A percentile compares a stretch with the other conserved stretches of the same genome.
These are phyloP conservation scores for Dothideomycetidae sp. DNA, from an alignment of 2,329 filamentous ascomycete genomes.

Conservation along the genomic window DNA sequence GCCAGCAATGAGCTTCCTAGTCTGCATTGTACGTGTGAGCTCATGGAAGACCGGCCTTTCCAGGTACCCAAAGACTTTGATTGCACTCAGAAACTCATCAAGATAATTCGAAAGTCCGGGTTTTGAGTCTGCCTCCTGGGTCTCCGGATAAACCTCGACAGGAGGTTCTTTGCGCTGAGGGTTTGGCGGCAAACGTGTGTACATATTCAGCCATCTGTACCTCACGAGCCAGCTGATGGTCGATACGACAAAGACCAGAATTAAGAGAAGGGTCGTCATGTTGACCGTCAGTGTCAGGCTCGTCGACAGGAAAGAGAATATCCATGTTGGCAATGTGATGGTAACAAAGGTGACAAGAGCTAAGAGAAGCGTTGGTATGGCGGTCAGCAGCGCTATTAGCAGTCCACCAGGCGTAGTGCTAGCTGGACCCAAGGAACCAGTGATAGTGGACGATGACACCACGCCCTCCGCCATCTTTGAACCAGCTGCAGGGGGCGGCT, in stretches of 20 bases:
- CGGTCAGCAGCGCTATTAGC: constrained; percentile 21
- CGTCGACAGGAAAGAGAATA: constrained; percentile 81
- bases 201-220: constrained; percentile 95
- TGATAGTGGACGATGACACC: constrained; percentile 2
- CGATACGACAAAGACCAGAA: constrained; percentile 63
- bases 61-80: constrained; percentile 96
- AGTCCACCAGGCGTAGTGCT: constrained; percentile 19
- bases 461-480: not conserved
- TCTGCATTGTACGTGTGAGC: constrained; percentile 95
- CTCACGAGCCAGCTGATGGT: constrained; percentile 84
- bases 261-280: constrained; percentile 83
- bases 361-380: constrained; percentile 49
- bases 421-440: constrained; percentile 6
- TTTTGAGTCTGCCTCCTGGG: constrained; percentile 78
- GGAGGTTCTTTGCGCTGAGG: constrained; percentile 92
- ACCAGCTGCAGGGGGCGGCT: not conserved
- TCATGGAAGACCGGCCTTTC: constrained; percentile 96
- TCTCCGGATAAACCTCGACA: constrained; percentile 86
- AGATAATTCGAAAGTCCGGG: constrained; percentile 89
- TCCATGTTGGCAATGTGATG: constrained; percentile 74
- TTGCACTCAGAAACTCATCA: constrained; percentile 94
- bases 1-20: constrained; percentile 84
- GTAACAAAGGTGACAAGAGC: constrained; percentile 75
- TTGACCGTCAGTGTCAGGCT: constrained; percentile 98
- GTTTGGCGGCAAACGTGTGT: constrained; percentile 81